Conservation (phyloP, 2,329 filamentous ascomycete species). For the Beauveria varroae region DNA sequence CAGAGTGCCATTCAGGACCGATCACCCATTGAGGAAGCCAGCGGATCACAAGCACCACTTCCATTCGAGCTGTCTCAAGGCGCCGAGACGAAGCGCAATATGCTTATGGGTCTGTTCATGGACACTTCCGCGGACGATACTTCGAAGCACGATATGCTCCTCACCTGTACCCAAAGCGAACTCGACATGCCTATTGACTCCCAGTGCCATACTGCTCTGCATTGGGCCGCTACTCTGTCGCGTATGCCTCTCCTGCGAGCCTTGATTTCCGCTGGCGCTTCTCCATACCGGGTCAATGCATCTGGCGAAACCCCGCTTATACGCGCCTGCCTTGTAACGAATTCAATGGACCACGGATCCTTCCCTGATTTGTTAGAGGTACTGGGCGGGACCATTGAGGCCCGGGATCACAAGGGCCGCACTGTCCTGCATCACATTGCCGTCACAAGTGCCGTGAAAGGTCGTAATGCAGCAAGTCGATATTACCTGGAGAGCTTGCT, state of each 20-base stretch:
- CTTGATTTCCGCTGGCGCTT: conserved; percentile 77
- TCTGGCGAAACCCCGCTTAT: conserved; percentile 90
- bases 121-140: conserved; percentile 64
- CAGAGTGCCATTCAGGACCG: conserved; percentile 39
- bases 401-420: conserved; percentile 79
- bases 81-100: conserved; percentile 70
- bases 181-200: conserved; percentile 89
- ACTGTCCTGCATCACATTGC: conserved; percentile 96
- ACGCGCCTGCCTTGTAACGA: conserved; percentile 86
- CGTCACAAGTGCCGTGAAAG: conserved; percentile 90
- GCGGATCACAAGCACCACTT: conserved; percentile 57
- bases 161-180: conserved; percentile 67
- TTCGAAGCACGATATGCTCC: conserved; percentile 68
- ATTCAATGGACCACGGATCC: conserved; percentile 83
- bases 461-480: conserved; percentile 80
- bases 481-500: conserved; percentile 94
- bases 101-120: conserved; percentile 77
- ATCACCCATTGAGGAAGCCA: conserved; percentile 40
- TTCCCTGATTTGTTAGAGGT: conserved; percentile 89
- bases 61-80: conserved; percentile 53
- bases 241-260: conserved; percentile 75
- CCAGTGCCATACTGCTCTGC: conserved; percentile 81
- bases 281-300: conserved; percentile 78
- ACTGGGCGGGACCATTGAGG: conserved; percentile 81
- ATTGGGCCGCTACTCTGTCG: conserved; percentile 92